Evolutionary conservation across 352 stramenopile species (phyloP).

Genomic region (Thalassiosira mediterranea): DNA sequence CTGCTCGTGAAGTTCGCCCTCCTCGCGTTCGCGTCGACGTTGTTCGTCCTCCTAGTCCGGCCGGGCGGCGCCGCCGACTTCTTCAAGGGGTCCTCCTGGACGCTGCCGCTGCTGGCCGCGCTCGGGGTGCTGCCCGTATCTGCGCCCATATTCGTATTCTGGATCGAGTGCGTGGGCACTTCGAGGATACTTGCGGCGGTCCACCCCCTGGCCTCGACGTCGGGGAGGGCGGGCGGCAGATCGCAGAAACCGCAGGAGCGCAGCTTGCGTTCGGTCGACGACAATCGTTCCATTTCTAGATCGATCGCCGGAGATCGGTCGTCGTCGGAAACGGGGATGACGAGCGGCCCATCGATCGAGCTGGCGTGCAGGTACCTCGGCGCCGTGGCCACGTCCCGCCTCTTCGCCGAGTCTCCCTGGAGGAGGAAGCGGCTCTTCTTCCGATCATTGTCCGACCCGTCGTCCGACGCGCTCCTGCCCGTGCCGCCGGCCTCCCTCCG

Average conservation of each 20-base stretch:
- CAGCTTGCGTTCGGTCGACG: neutral
- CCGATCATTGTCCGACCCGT: slow-evolving; percentile 1
- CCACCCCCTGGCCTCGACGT: slow-evolving; percentile 59
- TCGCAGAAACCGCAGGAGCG: neutral
- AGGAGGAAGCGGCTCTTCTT: slow-evolving; percentile 4
- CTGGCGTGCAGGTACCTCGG: slow-evolving; percentile 69
- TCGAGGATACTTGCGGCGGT: slow-evolving; percentile 71
- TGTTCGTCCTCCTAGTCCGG: slow-evolving; percentile 57
- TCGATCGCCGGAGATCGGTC: no score
- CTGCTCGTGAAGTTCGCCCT: slow-evolving; percentile 46
- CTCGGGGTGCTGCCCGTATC: slow-evolving; percentile 63
- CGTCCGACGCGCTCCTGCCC: slow-evolving; percentile 40
- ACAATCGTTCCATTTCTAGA: no score
- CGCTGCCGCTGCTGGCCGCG: slow-evolving; percentile 67
- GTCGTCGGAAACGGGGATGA: slow-evolving; percentile 6
- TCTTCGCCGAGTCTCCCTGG: slow-evolving; percentile 25
- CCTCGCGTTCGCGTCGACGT: slow-evolving; percentile 51
- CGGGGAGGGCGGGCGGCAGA: no score
- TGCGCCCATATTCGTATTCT: slow-evolving; percentile 67
- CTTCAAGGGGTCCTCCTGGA: slow-evolving; percentile 53
- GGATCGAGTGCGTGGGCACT: slow-evolving; percentile 71
- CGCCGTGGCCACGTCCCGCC: slow-evolving; percentile 57
- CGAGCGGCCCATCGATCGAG: slow-evolving; percentile 1
- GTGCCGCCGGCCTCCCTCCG: slow-evolving; percentile 72
- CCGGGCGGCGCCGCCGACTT: slow-evolving; percentile 20